Base-by-base conservation (phyloP, 2,329 filamentous ascomycete genomes). In the Diaporthe eres region DNA sequence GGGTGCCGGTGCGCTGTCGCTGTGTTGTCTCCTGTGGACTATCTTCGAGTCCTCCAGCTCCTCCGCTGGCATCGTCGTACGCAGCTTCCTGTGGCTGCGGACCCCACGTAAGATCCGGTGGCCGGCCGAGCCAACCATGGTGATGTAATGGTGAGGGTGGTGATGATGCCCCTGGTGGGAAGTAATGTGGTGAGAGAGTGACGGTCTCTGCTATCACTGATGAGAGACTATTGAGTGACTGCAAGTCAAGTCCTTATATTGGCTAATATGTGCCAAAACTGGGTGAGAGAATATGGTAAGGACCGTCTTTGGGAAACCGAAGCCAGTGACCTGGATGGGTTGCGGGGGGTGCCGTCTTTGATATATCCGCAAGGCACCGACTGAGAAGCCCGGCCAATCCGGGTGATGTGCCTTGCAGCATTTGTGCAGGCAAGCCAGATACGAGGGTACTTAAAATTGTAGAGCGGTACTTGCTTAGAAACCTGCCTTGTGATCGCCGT, bases 331-430 rank as follows among this genome's bases (percentile, higher is more conserved):
- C 58, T 10, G 39, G 6, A 53, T 28, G 65, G 28, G 65, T 42
- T 55, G 74, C 17, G 74, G 74, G 76, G 74, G 70, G 28, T 74
- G 55, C 51, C 57, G 71, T 67, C 71, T 76, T 70, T 77, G 65
- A 77, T 77, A 77, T 77, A 77, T 76, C 51, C 74, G 51, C 22
- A 25, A 73, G 44, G 60, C 53, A 70, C 49, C 37, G 42, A 42
- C 34, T 31, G 34, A 63, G 31, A 37, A 65, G 34, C 15, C 74
- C 72, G 72, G 67, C 76, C 74, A 77, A 77, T 77, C 75, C 75
- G 72, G 72, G 53, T 37, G 70, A 55, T 72, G 76, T 77, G 76
- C 76, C 76, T 77, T 77, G 76, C 76, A 76, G 61, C 65, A 76
- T 22, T 61, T 44, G 53, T 42, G 57, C 67, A 70, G 22, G 74